Conservation (phyloP, 768 basidiomycete species). For the Porphyrellus cyaneotinctus region DNA sequence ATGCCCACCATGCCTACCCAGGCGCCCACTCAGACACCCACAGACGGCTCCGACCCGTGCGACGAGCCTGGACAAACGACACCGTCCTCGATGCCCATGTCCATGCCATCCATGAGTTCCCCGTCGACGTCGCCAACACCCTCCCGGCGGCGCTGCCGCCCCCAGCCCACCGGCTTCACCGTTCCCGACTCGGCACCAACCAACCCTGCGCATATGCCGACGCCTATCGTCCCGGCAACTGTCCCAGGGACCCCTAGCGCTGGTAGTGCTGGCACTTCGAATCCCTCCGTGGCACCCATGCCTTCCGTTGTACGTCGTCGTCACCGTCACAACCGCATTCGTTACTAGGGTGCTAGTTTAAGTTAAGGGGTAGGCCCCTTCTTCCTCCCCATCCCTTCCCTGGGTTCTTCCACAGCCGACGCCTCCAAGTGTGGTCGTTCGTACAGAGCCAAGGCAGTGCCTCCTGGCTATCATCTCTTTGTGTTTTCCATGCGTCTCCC, state of each 20-base stretch:
- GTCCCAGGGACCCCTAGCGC: background rate
- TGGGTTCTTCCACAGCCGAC: too few relatives aligned
- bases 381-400: too few relatives aligned
- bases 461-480: background rate
- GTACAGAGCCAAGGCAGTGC: background rate
- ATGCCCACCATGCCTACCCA: background rate
- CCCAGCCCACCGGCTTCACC: background rate
- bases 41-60: background rate
- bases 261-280: background rate
- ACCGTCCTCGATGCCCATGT: background rate
- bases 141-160: background rate
- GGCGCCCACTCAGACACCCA: background rate
- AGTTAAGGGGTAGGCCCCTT: too few relatives aligned
- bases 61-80: background rate
- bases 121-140: background rate
- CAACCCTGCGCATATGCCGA: background rate
- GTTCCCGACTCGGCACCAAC: background rate
- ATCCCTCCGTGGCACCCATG: background rate
- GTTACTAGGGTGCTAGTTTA: background rate
- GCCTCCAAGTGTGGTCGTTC: background rate
- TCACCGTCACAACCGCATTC: constrained; percentile 1
- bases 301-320: background rate
- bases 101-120: background rate
- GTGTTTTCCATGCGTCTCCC: background rate
- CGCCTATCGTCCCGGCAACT: background rate